Percentiles rank a stretch among this genome's conserved stretches.
Conservation (phyloP, 805 yeast genomes). For the Suhomyces kilbournensis region DNA sequence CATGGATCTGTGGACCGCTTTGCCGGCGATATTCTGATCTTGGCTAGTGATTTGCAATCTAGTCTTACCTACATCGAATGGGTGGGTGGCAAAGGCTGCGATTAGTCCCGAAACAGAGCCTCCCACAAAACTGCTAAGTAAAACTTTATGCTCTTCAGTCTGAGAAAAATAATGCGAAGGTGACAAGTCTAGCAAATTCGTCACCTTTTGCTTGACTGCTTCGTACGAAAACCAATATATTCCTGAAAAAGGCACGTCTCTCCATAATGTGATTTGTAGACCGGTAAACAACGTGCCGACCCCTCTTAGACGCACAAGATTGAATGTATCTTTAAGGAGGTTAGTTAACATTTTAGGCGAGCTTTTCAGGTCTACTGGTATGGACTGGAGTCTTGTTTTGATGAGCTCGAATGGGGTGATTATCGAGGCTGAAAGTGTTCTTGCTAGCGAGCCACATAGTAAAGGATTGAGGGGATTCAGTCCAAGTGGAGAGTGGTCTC, state of each 20-base stretch:
- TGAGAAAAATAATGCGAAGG: slow-evolving; percentile 13
- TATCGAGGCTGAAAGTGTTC: slow-evolving; percentile 77
- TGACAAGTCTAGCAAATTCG: slow-evolving; percentile 8
- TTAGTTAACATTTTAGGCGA: slow-evolving; percentile 36
- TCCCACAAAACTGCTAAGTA: slow-evolving; percentile 64
- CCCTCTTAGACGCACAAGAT: slow-evolving; percentile 57
- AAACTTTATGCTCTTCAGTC: slow-evolving; percentile 42
- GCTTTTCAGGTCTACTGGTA: slow-evolving; percentile 48
- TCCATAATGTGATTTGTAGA: slow-evolving; percentile 82
- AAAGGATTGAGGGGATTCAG: slow-evolving; percentile 67
- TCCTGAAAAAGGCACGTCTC: slow-evolving; percentile 97
- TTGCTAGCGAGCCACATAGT: slow-evolving; percentile 79
- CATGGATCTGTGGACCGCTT: slow-evolving; percentile 45
- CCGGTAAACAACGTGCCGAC: slow-evolving; percentile 73
- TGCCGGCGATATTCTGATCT: slow-evolving; percentile 8
- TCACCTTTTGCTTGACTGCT: slow-evolving; percentile 28
- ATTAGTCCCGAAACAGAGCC: slow-evolving; percentile 83
- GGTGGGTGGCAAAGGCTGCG: slow-evolving; percentile 87
- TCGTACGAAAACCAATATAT: slow-evolving; percentile 93
- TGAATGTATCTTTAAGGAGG: slow-evolving; percentile 51
- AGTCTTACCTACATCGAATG: slow-evolving; percentile 97
- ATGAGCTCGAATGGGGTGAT: slow-evolving; percentile 86
- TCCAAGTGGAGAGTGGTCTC: slow-evolving; percentile 59
- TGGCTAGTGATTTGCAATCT: slow-evolving; percentile 66
- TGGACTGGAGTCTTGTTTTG: slow-evolving; percentile 88